A percentile compares a stretch with the other conserved stretches of the same genome.
These are phyloP conservation scores for Protomyces arabidopsidicola DNA, from an alignment of 1,139 yeast species.

Conservation along the genomic window DNA sequence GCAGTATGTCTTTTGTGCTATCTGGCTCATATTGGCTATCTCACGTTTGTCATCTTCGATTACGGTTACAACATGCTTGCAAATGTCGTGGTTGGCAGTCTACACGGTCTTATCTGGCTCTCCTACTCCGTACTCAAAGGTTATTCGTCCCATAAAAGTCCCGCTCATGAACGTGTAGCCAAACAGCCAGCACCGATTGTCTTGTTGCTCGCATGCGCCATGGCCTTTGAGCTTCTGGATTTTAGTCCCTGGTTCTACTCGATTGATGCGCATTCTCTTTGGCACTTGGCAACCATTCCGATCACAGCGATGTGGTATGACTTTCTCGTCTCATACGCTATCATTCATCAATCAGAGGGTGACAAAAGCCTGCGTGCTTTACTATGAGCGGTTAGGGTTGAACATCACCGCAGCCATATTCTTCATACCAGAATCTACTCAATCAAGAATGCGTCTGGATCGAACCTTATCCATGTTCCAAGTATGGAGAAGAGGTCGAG, in stretches of 20 bases:
- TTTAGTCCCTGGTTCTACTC: constrained; percentile 63
- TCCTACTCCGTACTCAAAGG: constrained; percentile 37
- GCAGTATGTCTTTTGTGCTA: constrained; percentile 50
- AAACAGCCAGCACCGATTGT: constrained; percentile 53
- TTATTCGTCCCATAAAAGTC: neutral
- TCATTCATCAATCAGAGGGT: no score
- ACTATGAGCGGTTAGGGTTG: no score
- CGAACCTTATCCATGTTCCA: no score
- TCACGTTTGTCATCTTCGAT: constrained; percentile 68
- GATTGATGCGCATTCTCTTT: constrained; percentile 79
- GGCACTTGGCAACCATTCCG: constrained; percentile 66
- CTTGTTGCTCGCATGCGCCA: constrained; percentile 57
- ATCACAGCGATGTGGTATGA: constrained; percentile 42
- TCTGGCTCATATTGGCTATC: constrained; percentile 58
- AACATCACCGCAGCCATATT: no score
- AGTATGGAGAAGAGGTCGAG: no score
- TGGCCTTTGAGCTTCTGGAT: constrained; percentile 84
- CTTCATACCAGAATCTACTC: no score
- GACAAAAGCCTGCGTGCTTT: no score
- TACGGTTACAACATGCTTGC: constrained; percentile 93
- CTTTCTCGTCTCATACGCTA: constrained; percentile 1
- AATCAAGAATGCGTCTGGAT: no score
- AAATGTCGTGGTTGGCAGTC: constrained; percentile 68
- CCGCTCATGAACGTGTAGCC: constrained; percentile 4
- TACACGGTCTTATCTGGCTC: constrained; percentile 61